Evolutionary conservation across 2,329 filamentous ascomycete genomes (phyloP), one percentile per base, ranked within the genome.

Genomic region (Beauveria brongniartii): DNA sequence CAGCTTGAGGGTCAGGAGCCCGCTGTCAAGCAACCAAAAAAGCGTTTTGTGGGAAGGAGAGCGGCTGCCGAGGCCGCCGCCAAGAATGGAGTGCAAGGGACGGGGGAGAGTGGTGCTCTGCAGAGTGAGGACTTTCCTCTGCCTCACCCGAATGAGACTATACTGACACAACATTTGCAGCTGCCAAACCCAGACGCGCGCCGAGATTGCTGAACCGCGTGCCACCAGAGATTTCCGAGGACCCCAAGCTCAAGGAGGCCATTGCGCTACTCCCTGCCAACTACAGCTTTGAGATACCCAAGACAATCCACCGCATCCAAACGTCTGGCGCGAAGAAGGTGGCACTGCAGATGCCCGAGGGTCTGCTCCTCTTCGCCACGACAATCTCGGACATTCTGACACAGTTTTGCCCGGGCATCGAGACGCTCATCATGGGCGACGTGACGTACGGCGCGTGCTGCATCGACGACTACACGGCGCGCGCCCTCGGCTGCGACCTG

Each of bases 371-470:
- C 61, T 99, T 99, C 72, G 94, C 94, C 24, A 97, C 94, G 28
- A 99, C 94, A 41, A 93, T 99, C 67, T 96, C 94, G 3, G 94
- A 99, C 72, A 97, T 99, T 68, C 80, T 99, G 53, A 91, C 90
- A 0, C 89, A 92, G 71, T 99, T 99, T 77, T 99, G 94, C 70
- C 89, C 91, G 0, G 92, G 90, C 1, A 88, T 89, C 46, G 91
- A 95, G 72, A 97, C 93, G 2, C 80, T 97, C 59, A 99, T 99
- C 73, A 99, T 99, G 94, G 94, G 94, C 63, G 94, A 99, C 72
- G 94, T 99, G 48, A 99, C 94, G 1, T 99, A 99, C 73, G 94
- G 94, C 64, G 94, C 94, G 24, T 99, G 94, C 78, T 99, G 94
- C 71, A 97, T 99, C 68, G 94, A 99, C 72, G 94, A 99, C 76